Evolutionary conservation across 176 grass and related monocot species (phyloP), one percentile per base, ranked within the genome.

Genomic region (Phragmites australis): DNA sequence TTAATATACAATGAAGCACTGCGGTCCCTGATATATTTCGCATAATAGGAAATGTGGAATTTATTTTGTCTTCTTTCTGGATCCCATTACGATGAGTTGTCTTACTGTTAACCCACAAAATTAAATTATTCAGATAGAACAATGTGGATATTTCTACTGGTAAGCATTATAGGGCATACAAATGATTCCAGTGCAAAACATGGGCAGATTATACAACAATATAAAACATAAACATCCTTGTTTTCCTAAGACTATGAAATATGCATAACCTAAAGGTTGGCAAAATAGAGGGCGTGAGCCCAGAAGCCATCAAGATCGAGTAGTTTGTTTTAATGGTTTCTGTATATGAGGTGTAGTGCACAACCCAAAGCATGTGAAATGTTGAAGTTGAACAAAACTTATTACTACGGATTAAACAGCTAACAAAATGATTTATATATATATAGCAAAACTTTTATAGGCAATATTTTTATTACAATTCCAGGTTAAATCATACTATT

Each of bases 101-200:
- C n/a, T n/a, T n/a, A n/a, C n/a, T n/a, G n/a, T n/a, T n/a, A n/a
- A n/a, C n/a, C n/a, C n/a, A n/a, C n/a, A n/a, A n/a, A n/a, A n/a
- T n/a, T n/a, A n/a, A n/a, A n/a, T n/a, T n/a, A n/a, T n/a, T n/a
- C n/a, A n/a, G n/a, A n/a, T n/a, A n/a, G n/a, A n/a, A n/a, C n/a
- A n/a, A n/a, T n/a, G n/a, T n/a, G n/a, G n/a, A n/a, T n/a, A n/a
- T n/a, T n/a, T n/a, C n/a, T n/a, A n/a, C n/a, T n/a, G n/a, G n/a
- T n/a, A n/a, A n/a, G n/a, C n/a, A n/a, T n/a, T n/a, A n/a, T n/a
- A n/a, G n/a, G n/a, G n/a, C n/a, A n/a, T n/a, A n/a, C n/a, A n/a
- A n/a, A n/a, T n/a, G 6, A 72, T 22, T 49, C 47, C 1, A 42
- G 25, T 58, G 65, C n/a, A 72, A 59, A 88, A 55, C n/a, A 74